Conservation (phyloP, 768 basidiomycete species). For the Xerocomus brunneocitrinus region DNA sequence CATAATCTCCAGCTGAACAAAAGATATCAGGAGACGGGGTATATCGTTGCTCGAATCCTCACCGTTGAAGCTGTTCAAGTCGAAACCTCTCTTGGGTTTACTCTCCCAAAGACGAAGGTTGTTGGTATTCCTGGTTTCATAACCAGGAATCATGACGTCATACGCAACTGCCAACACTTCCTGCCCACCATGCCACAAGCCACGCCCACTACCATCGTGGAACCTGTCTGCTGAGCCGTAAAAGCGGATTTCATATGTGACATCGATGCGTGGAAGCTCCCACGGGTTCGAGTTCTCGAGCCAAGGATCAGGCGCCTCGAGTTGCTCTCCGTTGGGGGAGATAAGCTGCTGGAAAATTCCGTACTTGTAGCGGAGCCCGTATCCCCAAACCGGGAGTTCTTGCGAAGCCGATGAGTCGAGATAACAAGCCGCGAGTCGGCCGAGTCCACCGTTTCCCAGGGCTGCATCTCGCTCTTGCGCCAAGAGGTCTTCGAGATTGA, state of each 20-base stretch:
- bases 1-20: slow-evolving; percentile 81
- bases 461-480: slow-evolving; percentile 91
- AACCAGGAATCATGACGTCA: slow-evolving; percentile 90
- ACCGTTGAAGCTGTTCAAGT: slow-evolving; percentile 95
- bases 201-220: slow-evolving; percentile 54
- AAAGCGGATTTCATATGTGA: slow-evolving; percentile 82
- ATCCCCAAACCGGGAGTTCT: slow-evolving; percentile 93
- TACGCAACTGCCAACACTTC: slow-evolving; percentile 93
- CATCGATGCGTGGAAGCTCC: slow-evolving; percentile 84
- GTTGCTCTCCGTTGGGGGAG: slow-evolving; percentile 75
- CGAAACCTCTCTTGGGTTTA: slow-evolving; percentile 86
- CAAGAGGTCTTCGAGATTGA: slow-evolving; percentile 82
- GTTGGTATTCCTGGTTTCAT: slow-evolving; percentile 79
- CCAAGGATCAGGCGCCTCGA: slow-evolving; percentile 94
- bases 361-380: slow-evolving; percentile 88
- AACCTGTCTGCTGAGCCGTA: slow-evolving; percentile 78
- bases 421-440: slow-evolving; percentile 96
- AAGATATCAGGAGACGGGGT: slow-evolving; percentile 1
- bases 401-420: slow-evolving; percentile 89
- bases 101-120: slow-evolving; percentile 85
- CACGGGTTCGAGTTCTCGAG: slow-evolving; percentile 83
- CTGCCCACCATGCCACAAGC: slow-evolving; percentile 82
- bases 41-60: slow-evolving; percentile 1
- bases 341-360: slow-evolving; percentile 96
- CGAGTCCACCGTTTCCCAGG: slow-evolving; percentile 92